Percentiles rank a stretch among this genome's conserved stretches.
These are phyloP conservation scores for Avena sativa DNA, from an alignment of 176 grass and related monocot species.

Conservation along the genomic window DNA sequence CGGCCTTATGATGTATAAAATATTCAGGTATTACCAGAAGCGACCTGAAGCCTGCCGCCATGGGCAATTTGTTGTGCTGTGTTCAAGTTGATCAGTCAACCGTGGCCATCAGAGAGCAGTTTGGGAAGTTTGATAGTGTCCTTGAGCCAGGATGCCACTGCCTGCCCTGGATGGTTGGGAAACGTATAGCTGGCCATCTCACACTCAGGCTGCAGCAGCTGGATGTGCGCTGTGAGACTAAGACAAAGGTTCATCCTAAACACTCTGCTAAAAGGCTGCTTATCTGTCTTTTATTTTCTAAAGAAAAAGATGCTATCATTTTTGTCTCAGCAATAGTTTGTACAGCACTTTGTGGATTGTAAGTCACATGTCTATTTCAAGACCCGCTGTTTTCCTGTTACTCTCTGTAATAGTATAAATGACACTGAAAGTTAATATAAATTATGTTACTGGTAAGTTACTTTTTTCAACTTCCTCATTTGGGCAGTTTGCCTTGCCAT, in stretches of 20 bases:
- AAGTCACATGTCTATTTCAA: neutral
- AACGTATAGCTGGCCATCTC: conserved; percentile 53
- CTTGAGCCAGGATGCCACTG: conserved; percentile 60
- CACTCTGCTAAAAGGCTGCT: neutral
- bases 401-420: neutral
- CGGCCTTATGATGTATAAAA: conserved; percentile 27
- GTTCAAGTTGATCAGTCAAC: conserved; percentile 50
- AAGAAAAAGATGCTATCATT: neutral
- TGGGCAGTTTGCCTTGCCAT: neutral
- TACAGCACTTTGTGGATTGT: conserved; percentile 13
- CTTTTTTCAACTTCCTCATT: neutral
- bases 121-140: conserved; percentile 55
- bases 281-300: neutral
- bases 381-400: neutral
- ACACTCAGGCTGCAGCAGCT: conserved; percentile 66
- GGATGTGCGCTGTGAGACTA: conserved; percentile 72
- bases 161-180: conserved; percentile 45
- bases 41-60: conserved; percentile 33
- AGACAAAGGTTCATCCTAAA: conserved; percentile 58
- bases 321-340: neutral
- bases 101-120: conserved; percentile 45
- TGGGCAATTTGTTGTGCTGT: conserved; percentile 74
- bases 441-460: neutral
- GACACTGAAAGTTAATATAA: neutral
- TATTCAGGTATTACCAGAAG: conserved; percentile 37